phyloP scores from a whole-genome alignment of 176 grass and related monocot genomes.

The Oropetium thomaeum region DNA sequence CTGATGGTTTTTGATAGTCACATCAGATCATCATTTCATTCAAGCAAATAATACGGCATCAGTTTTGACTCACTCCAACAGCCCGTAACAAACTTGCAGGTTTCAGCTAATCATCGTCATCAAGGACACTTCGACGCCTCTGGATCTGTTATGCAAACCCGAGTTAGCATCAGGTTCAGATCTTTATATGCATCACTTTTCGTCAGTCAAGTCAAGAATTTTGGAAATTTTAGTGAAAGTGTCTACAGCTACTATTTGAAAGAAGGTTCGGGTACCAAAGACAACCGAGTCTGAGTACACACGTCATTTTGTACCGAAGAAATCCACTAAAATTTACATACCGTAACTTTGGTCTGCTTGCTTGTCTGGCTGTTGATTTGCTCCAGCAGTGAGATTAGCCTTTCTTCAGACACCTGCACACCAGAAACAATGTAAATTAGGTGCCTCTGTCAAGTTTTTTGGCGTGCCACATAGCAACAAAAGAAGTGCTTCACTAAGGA shows the following conservation, averaged over 20 bases:
- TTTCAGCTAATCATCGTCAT: slow-evolving; percentile 60
- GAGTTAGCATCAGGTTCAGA: background rate
- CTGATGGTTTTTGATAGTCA: background rate
- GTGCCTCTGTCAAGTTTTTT: background rate
- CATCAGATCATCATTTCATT: background rate
- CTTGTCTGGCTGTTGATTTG: slow-evolving; percentile 82
- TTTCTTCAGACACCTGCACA: slow-evolving; percentile 84
- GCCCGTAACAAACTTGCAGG: background rate
- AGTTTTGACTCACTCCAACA: background rate
- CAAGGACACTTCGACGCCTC: slow-evolving; percentile 72
- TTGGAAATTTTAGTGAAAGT: background rate
- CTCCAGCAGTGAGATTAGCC: slow-evolving; percentile 76
- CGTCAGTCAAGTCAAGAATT: background rate
- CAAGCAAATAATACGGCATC: background rate
- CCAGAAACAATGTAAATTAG: background rate
- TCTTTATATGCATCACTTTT: background rate
- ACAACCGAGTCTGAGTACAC: background rate
- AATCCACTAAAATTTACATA: slow-evolving; percentile 36
- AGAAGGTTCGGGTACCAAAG: background rate
- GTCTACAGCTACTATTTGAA: background rate
- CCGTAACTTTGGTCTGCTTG: slow-evolving; percentile 89
- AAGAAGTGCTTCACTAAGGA: background rate
- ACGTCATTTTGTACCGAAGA: background rate
- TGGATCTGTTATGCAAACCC: slow-evolving; percentile 59
- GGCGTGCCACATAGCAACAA: background rate